Evolutionary conservation across 2,329 filamentous ascomycete genomes (phyloP).

Genomic region (Emydomyces testavorans): DNA sequence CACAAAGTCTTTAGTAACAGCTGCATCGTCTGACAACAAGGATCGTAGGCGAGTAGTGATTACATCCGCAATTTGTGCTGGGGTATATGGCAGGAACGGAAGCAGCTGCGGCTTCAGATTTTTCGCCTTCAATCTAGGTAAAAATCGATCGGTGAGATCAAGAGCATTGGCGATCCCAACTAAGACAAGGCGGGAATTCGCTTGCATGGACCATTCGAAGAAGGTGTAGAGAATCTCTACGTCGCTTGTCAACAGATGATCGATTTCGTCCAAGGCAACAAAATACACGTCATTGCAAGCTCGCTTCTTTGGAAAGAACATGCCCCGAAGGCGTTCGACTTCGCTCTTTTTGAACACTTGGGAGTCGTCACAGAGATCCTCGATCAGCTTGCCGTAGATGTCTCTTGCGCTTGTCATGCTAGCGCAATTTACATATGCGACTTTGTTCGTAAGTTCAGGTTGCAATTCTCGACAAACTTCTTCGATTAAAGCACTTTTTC

Average conservation of each 20-base stretch:
- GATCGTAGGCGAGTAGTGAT: constrained; percentile 73
- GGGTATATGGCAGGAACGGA: constrained; percentile 85
- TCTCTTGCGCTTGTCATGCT: constrained; percentile 83
- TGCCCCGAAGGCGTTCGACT: constrained; percentile 53
- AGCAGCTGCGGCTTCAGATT: constrained; percentile 83
- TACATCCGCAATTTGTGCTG: constrained; percentile 73
- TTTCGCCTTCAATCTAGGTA: constrained; percentile 83
- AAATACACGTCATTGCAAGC: constrained; percentile 51
- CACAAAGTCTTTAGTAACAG: constrained; percentile 47
- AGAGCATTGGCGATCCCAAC: constrained; percentile 93
- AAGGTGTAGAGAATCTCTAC: constrained; percentile 79
- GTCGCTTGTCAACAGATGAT: constrained; percentile 81
- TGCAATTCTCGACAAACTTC: constrained; percentile 57
- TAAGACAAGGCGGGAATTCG: constrained; percentile 65
- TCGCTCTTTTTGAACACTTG: constrained; percentile 56
- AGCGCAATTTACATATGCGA: constrained; percentile 90
- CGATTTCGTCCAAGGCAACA: constrained; percentile 89
- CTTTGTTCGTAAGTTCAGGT: constrained; percentile 39
- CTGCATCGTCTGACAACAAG: constrained; percentile 44
- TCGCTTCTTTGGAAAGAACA: constrained; percentile 57
- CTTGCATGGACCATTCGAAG: constrained; percentile 91
- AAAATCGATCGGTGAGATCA: constrained; percentile 86
- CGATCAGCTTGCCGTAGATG: constrained; percentile 67
- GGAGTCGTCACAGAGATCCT: constrained; percentile 53
- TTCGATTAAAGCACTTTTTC: constrained; percentile 87